Base-by-base conservation (phyloP, 192 early-diverging fungal genomes). In the Rhizophagus sp. region DNA sequence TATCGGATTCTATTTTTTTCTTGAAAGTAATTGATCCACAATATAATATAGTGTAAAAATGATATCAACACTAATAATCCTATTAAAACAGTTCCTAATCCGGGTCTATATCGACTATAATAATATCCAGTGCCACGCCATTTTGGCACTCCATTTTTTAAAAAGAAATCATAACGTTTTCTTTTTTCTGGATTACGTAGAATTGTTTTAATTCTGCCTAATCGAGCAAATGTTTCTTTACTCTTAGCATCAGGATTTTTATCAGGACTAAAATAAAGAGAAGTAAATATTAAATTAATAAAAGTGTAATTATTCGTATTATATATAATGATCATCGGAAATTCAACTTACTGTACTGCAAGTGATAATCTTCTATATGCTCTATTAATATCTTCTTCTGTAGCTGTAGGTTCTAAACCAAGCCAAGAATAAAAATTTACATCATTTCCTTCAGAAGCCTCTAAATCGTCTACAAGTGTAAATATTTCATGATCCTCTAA, bases 401-500 rank as follows among this genome's bases (percentile, higher is more conserved):
- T 77, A 47, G 90, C 88, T 66, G 88, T 85, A 67, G 88, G 82
- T 24, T 84, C 76, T 22, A 92, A 80, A 2, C 85, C 84, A 63
- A 95, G 82, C 81, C 91, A 89, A 62, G 87, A 89, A 81, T 94
- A 95, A 88, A 93, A 94, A 83, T 82, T 88, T 72, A 85, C 71
- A 74, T 85, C 72, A 74, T 91, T 15, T 49, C 85, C 87, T 88
- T 88, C 88, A 25, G 81, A 80, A 71, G 85, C 88, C 81, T 92
- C 91, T 67, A 95, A 83, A 39, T 89, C 88, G 83, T 95, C 94
- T 57, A 92, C 89, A 73, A 95, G 89, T 87, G 94, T 93, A 84
- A 95, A 95, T 77, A 95, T 95, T 82, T 94, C 93, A 83, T 92
- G 91, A 82, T 95, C 94, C 25, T 88, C 89, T 87, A 88, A 52